These are phyloP conservation scores for Coriaria nepalensis DNA, from an alignment of 306 rosid genomes.

Conservation along the genomic window DNA sequence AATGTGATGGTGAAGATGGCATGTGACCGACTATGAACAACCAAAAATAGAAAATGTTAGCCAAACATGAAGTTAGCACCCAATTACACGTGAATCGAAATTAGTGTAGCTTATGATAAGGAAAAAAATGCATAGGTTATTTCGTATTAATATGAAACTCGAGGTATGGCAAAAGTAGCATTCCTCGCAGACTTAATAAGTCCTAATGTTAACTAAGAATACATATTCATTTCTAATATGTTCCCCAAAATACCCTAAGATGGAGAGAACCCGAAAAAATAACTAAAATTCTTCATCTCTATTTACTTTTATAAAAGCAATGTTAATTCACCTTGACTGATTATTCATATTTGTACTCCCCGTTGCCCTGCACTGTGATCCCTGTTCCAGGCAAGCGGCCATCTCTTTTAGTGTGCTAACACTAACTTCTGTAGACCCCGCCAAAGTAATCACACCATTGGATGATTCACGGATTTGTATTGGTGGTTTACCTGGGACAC, in stretches of 20 bases:
- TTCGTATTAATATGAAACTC: too few species aligned
- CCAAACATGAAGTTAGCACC: slow-evolving; percentile 2
- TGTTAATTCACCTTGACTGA: slow-evolving; percentile 67
- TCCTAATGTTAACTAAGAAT: neutral
- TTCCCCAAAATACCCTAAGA: slow-evolving; percentile 1
- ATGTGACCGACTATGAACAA: slow-evolving; percentile 70
- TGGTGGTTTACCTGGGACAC: slow-evolving; percentile 69
- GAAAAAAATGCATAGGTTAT: too few species aligned
- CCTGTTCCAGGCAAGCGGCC: slow-evolving; percentile 97
- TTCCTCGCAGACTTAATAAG: neutral
- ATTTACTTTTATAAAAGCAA: too few species aligned
- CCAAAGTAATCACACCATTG: slow-evolving; percentile 90
- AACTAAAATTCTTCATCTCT: too few species aligned
- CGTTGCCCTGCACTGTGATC: slow-evolving; percentile 89
- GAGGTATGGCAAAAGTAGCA: neutral
- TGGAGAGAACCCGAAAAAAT: neutral
- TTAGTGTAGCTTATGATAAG: too few species aligned
- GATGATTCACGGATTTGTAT: slow-evolving; percentile 99
- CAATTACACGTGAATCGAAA: neutral
- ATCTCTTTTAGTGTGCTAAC: slow-evolving; percentile 75
- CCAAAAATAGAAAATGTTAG: neutral
- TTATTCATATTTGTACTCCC: slow-evolving; percentile 99
- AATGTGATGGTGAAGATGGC: slow-evolving; percentile 98
- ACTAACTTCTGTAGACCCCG: slow-evolving; percentile 92
- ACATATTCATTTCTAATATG: neutral